Evolutionary conservation across 306 rosid genomes (phyloP).

Genomic region (Pueraria montana): DNA sequence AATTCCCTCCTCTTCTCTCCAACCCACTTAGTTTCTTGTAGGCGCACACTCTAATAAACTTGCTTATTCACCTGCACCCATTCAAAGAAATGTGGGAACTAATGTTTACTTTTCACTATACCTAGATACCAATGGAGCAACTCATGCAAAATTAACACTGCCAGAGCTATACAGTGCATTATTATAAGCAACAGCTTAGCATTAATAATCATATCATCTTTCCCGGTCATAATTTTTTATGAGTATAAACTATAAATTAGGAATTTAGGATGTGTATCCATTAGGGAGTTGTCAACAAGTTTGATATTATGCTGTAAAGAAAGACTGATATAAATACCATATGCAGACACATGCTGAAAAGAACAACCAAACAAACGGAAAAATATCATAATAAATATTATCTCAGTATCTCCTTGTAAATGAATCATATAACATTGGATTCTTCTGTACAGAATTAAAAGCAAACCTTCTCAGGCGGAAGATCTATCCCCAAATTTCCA

Average conservation of each 20-base stretch:
- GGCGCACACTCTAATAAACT: neutral
- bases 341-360: conserved; percentile 26
- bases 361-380: conserved; percentile 7
- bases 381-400: conserved; percentile 26
- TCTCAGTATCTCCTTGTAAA: conserved; percentile 3
- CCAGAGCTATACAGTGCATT: neutral
- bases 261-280: neutral
- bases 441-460: conserved; percentile 41
- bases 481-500: conserved; percentile 92
- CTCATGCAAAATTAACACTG: neutral
- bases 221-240: neutral
- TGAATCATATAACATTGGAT: conserved; percentile 2
- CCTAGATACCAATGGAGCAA: neutral
- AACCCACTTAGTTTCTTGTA: neutral
- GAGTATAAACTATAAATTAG: too few relatives aligned
- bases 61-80: neutral
- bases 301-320: neutral
- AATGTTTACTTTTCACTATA: neutral
- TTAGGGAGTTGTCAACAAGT: neutral
- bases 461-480: conserved; percentile 94
- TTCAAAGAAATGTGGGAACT: neutral
- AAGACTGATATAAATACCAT: conserved; percentile 4
- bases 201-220: neutral
- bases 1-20: neutral
- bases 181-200: neutral